These are phyloP conservation scores for Penicillium turbatum DNA, from an alignment of 495 filamentous ascomycete species.

Conservation along the genomic window DNA sequence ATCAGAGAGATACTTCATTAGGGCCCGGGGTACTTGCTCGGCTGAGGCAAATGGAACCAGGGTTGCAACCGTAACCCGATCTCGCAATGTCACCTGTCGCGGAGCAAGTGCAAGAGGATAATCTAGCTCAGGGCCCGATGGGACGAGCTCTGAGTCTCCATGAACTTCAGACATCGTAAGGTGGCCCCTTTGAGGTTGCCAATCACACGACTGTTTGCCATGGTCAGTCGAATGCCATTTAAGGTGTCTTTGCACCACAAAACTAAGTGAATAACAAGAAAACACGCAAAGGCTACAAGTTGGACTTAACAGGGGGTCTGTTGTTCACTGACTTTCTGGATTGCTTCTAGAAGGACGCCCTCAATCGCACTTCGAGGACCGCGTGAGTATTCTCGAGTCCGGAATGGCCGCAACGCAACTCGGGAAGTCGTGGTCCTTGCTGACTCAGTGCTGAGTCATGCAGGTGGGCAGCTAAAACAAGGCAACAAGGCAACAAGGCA, in stretches of 20 bases:
- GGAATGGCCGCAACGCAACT: constrained; percentile 41
- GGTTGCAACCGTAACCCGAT: constrained; percentile 85
- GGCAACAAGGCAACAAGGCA: no score
- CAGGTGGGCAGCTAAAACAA: no score
- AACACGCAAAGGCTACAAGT: constrained; percentile 6
- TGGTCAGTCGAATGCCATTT: constrained; percentile 31
- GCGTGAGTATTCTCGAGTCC: constrained; percentile 50
- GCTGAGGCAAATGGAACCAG: constrained; percentile 79
- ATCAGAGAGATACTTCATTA: constrained; percentile 76
- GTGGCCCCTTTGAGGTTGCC: constrained; percentile 17
- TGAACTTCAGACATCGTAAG: constrained; percentile 78
- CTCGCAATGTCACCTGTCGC: constrained; percentile 82
- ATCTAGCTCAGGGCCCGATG: constrained; percentile 46
- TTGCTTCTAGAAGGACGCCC: constrained; percentile 28
- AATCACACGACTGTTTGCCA: constrained; percentile 42
- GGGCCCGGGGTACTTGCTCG: constrained; percentile 65
- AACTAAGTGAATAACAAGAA: background rate
- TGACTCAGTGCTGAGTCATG: constrained; percentile 6
- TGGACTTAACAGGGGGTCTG: constrained; percentile 10
- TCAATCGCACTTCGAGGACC: constrained; percentile 45
- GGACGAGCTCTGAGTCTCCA: constrained; percentile 61
- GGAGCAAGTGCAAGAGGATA: constrained; percentile 67
- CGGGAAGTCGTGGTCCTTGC: constrained; percentile 20
- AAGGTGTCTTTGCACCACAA: background rate
- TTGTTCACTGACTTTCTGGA: constrained; percentile 27